Percentiles rank a stretch among this genome's conserved stretches.
Evolutionary conservation across 192 early-diverging fungal species (phyloP).

Genomic region (Backusella psychrophila): DNA sequence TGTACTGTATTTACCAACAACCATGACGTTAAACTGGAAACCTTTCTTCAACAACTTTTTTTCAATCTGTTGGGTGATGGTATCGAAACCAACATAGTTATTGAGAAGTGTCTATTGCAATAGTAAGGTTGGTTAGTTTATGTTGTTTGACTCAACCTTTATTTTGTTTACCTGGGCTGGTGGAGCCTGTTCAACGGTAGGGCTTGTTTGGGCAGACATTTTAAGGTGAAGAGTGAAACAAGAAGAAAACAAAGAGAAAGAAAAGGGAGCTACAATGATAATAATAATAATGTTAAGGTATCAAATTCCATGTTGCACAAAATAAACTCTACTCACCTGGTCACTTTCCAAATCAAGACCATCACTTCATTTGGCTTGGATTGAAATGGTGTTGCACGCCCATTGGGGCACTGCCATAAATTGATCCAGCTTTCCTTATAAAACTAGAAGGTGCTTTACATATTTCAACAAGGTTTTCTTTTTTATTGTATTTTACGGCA

Average conservation of each 20-base stretch:
- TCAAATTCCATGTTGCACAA: background rate
- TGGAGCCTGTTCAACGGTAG: background rate
- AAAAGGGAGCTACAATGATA: background rate
- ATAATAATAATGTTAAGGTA: background rate
- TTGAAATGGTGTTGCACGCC: background rate
- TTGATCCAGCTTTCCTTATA: no score
- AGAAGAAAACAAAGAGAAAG: background rate
- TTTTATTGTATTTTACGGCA: no score
- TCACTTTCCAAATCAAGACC: background rate
- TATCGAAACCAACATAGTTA: slow-evolving; percentile 97
- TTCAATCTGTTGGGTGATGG: slow-evolving; percentile 95
- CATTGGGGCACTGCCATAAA: no score
- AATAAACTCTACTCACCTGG: background rate
- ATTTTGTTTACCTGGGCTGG: background rate
- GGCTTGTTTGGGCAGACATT: background rate
- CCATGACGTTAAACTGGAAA: slow-evolving; percentile 97
- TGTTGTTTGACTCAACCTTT: no score
- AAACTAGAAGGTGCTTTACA: no score
- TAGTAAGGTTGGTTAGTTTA: background rate
- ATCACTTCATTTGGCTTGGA: background rate
- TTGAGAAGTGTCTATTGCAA: slow-evolving; percentile 59
- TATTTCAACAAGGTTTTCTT: no score
- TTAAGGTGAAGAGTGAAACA: background rate
- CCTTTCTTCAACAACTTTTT: slow-evolving; percentile 95
- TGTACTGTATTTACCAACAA: slow-evolving; percentile 75